Percentiles rank a stretch among this genome's conserved stretches.
These are phyloP conservation scores for Trichosanthes truncata DNA, from an alignment of 306 rosid genomes.

Conservation along the genomic window DNA sequence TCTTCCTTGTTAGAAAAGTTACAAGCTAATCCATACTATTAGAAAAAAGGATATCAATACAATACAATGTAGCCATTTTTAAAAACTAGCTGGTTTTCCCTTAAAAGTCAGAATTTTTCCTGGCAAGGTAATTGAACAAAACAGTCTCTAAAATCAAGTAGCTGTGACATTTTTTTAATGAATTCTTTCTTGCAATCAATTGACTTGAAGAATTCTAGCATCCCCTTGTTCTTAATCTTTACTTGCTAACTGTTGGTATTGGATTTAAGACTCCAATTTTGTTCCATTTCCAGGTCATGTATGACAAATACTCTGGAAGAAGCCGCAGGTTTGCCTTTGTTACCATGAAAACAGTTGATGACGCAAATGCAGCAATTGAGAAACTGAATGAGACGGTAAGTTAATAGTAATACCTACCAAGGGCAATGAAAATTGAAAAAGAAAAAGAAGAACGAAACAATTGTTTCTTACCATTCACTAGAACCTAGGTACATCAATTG, in stretches of 20 bases:
- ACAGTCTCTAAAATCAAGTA: neutral
- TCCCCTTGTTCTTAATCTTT: neutral
- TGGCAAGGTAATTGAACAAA: neutral
- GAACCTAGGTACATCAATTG: neutral
- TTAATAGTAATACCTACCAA: neutral
- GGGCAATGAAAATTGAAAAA: neutral
- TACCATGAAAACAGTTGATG: conserved; percentile 65
- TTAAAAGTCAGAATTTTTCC: neutral
- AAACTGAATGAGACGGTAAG: conserved; percentile 88
- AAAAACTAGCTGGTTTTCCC: neutral
- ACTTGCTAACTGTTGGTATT: neutral
- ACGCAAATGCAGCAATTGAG: conserved; percentile 65
- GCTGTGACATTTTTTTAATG: neutral
- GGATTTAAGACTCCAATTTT: neutral
- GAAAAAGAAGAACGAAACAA: neutral
- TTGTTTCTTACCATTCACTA: neutral
- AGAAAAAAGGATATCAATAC: neutral
- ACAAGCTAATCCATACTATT: neutral
- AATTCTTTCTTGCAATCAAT: neutral
- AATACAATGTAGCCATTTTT: neutral
- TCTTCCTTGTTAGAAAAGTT: neutral
- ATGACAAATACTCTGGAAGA: conserved; percentile 82
- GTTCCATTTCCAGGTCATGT: conserved; percentile 59
- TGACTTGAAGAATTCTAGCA: neutral
- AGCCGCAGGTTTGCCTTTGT: conserved; percentile 94